A percentile compares a stretch with the other conserved stretches of the same genome.
These are phyloP conservation scores for Plasmodium sp. DNA, from an alignment of 169 alveolate genomes.

Conservation along the genomic window DNA sequence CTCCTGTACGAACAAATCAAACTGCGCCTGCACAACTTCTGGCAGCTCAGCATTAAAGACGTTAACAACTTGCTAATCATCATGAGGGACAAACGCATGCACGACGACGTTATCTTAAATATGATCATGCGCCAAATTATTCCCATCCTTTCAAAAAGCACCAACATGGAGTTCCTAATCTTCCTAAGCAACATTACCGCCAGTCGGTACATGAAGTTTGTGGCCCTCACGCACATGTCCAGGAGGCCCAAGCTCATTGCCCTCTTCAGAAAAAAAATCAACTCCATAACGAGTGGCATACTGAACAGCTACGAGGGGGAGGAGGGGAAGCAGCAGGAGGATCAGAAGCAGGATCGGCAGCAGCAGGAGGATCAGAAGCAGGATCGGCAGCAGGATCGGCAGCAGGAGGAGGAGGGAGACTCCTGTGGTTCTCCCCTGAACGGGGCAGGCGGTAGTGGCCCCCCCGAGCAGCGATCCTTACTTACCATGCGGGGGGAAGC, in stretches of 20 bases:
- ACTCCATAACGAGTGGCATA: slow-evolving; percentile 44
- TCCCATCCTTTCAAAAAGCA: slow-evolving; percentile 26
- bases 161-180: slow-evolving; percentile 55
- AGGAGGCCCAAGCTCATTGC: slow-evolving; percentile 47
- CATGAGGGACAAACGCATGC: slow-evolving; percentile 35
- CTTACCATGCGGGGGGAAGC: not conserved
- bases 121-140: slow-evolving; percentile 67
- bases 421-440: not conserved
- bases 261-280: slow-evolving; percentile 64
- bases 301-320: not conserved
- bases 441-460: not conserved
- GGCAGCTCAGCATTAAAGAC: slow-evolving; percentile 66
- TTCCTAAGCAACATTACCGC: slow-evolving; percentile 62
- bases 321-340: not conserved
- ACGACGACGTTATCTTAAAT: slow-evolving; percentile 57
- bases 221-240: slow-evolving; percentile 51
- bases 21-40: slow-evolving; percentile 41
- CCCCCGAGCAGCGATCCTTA: not conserved
- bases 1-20: slow-evolving; percentile 71
- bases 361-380: not conserved
- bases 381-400: no score
- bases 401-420: not conserved
- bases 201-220: slow-evolving; percentile 29
- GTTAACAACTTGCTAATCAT: slow-evolving; percentile 66
- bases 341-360: no score